A percentile compares a stretch with the other conserved stretches of the same genome.
Conservation (phyloP, 495 filamentous ascomycete species). For the Astrocystis sublimbata region DNA sequence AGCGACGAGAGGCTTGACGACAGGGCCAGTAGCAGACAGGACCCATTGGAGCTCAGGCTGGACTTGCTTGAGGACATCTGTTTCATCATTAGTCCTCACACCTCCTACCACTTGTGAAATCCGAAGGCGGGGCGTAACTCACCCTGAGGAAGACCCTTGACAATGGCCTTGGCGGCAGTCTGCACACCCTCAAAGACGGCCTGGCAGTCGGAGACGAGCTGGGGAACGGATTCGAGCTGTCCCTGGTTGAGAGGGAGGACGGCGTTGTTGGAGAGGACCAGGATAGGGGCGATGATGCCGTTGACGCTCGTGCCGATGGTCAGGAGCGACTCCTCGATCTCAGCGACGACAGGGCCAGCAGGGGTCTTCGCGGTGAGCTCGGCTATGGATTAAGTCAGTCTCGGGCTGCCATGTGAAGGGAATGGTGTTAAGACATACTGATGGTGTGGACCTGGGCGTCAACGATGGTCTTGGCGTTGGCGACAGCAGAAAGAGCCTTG, state of each 20-base stretch:
- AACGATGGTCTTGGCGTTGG: neutral
- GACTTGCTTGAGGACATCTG: neutral
- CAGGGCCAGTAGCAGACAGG: neutral
- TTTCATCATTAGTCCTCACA: neutral
- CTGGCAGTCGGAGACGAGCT: neutral
- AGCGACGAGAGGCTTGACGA: neutral
- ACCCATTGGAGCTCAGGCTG: slow-evolving; percentile 7
- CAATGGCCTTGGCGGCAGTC: neutral
- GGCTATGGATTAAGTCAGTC: neutral
- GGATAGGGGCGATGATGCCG: neutral
- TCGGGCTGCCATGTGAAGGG: neutral
- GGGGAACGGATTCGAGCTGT: neutral
- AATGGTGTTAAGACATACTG: neutral
- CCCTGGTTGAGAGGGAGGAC: neutral
- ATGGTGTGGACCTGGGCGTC: neutral
- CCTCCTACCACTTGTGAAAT: neutral
- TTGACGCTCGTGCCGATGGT: neutral
- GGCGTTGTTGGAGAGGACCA: neutral
- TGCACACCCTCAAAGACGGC: neutral
- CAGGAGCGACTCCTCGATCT: slow-evolving; percentile 1
- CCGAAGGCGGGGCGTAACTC: neutral
- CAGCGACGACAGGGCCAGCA: neutral
- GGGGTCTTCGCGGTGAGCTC: neutral
- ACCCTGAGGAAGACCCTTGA: neutral
- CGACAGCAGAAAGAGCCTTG: neutral